These are phyloP conservation scores for Alternaria viburni DNA, from an alignment of 2,329 filamentous ascomycete species.

Conservation along the genomic window DNA sequence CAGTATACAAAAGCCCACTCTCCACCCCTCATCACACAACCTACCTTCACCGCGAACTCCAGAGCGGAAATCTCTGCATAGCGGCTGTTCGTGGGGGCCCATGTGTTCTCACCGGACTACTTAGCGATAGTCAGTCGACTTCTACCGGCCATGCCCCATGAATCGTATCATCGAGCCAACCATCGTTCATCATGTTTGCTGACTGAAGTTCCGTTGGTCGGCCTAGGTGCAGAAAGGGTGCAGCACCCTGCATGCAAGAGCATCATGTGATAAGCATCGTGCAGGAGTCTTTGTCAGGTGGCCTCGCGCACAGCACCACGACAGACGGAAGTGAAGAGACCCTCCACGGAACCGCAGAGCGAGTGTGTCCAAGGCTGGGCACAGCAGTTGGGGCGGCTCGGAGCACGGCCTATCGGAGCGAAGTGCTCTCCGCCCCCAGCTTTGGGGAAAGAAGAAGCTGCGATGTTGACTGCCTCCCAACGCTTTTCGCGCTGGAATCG, in stretches of 20 bases:
- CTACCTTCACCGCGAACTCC: background rate
- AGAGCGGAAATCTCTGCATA: background rate
- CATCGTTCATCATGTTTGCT: conserved; percentile 2
- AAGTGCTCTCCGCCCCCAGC: background rate
- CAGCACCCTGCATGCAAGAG: conserved; percentile 1
- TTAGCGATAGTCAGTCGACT: background rate
- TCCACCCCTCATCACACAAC: background rate
- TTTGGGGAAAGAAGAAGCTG: background rate
- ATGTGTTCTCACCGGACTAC: background rate
- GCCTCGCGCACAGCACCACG: background rate
- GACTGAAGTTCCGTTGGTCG: conserved; percentile 7
- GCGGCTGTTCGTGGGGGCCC: background rate
- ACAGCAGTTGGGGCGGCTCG: conserved; percentile 1
- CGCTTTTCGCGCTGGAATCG: background rate
- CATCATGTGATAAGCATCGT: conserved; percentile 19
- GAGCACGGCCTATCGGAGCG: conserved; percentile 5
- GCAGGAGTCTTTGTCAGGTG: conserved; percentile 11
- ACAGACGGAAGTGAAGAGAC: background rate
- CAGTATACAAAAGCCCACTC: background rate
- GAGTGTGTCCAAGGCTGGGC: background rate
- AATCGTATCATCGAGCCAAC: conserved; percentile 1
- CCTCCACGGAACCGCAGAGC: background rate
- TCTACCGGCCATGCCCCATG: background rate
- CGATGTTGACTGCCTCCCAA: background rate
- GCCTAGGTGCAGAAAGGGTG: conserved; percentile 7